Conservation (phyloP, 2,329 filamentous ascomycete species). For the Colletotrichum navitas region DNA sequence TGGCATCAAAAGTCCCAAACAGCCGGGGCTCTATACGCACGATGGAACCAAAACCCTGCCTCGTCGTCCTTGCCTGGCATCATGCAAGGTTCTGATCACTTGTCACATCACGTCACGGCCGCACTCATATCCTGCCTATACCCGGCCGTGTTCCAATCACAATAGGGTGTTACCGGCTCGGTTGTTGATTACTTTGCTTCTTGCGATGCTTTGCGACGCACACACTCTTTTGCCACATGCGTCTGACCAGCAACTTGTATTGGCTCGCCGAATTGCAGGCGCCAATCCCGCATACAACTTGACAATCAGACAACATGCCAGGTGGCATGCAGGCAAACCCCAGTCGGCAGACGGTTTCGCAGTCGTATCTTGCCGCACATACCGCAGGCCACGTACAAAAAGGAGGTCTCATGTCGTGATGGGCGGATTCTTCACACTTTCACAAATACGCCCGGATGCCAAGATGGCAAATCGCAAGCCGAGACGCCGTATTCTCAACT, state of each 20-base stretch:
- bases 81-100: conserved; percentile 38
- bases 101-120: conserved; percentile 26
- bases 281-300: conserved; percentile 24
- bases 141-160: not conserved
- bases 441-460: not conserved
- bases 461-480: not conserved
- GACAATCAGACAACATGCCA: not conserved
- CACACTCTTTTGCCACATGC: not conserved
- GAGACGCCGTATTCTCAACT: not conserved
- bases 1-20: conserved; percentile 15
- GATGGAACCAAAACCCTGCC: conserved; percentile 14
- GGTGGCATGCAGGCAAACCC: not conserved
- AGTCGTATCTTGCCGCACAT: conserved; percentile 2
- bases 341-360: not conserved
- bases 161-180: not conserved
- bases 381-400: not conserved
- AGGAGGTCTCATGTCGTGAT: not conserved
- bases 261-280: conserved; percentile 9
- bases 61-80: conserved; percentile 8
- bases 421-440: not conserved
- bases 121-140: conserved; percentile 1
- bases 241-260: conserved; percentile 8
- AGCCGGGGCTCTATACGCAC: conserved; percentile 4
- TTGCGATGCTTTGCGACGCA: not conserved
- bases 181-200: conserved; percentile 3